Evolutionary conservation across 2,329 filamentous ascomycete genomes (phyloP), one percentile per base, ranked within the genome.

Genomic region (Botrytis cinerea): DNA sequence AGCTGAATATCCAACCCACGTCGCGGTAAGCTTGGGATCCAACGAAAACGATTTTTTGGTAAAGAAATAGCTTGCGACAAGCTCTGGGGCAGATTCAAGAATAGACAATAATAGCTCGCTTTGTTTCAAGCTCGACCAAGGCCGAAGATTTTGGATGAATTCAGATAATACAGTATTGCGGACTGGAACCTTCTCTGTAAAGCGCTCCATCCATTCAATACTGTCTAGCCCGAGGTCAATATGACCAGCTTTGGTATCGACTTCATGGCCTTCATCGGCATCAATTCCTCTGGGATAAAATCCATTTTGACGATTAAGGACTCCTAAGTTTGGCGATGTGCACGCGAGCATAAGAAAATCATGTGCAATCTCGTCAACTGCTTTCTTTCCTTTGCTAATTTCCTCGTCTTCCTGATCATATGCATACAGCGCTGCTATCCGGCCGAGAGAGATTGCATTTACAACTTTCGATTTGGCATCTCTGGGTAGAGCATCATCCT

Each of bases 1-100:
- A 0, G 94, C 90, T 0, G 94, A 94, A 80, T 97, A 97, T 60
- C 95, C 95, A 77, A 98, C 93, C 96, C 96, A 99, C 0, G 94
- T 96, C 62, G 94, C 91, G 4, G 94, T 96, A 8, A 97, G 86
- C 80, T 97, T 98, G 0, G 96, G 95, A 60, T 98, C 95, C 75
- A 97, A 94, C 0, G 91, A 89, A 79, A 98, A 96, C 71, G 91
- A 89, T 74, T 88, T 90, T 80, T 94, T 95, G 80, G 89, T 91
- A 61, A 90, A 86, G 80, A 97, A 98, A 81, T 97, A 99, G 79
- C 94, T 91, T 61, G 94, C 92, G 1, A 97, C 89, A 4, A 98
- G 86, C 82, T 98, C 96, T 0, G 97, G 95, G 0, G 92, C 93
- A 12, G 89, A 89, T 75, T 86, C 87, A 80, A 99, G 97, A 48